These are phyloP conservation scores for Candida pseudocylindracea DNA, from an alignment of 1,139 yeast species.

Conservation along the genomic window DNA sequence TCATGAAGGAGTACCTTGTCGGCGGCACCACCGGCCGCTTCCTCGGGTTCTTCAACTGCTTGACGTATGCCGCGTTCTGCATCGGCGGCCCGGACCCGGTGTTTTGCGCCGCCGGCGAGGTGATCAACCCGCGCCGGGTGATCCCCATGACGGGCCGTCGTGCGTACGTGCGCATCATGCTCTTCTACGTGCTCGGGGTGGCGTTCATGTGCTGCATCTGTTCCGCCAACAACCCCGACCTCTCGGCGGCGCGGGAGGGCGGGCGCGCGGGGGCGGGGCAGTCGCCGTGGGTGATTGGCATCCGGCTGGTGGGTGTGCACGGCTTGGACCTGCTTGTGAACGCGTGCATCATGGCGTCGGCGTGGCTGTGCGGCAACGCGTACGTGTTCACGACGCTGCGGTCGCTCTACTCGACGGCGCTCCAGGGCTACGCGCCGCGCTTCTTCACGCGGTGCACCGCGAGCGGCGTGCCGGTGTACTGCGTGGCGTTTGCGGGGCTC, in stretches of 20 bases:
- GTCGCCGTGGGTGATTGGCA: constrained; percentile 49
- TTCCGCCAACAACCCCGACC: constrained; percentile 29
- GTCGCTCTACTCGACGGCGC: constrained; percentile 62
- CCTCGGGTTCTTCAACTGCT: constrained; percentile 17
- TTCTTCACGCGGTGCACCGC: constrained; percentile 51
- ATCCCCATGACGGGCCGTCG: constrained; percentile 52
- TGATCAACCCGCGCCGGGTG: constrained; percentile 31
- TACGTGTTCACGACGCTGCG: constrained; percentile 61
- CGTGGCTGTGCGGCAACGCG: constrained; percentile 9
- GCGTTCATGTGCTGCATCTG: constrained; percentile 44
- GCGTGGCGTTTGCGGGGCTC: constrained; percentile 13
- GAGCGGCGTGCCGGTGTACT: constrained; percentile 45
- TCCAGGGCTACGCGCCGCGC: constrained; percentile 63
- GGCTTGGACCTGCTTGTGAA: constrained; percentile 9
- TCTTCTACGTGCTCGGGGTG: constrained; percentile 39
- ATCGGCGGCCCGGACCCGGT: constrained; percentile 49
- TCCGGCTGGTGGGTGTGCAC: constrained; percentile 7
- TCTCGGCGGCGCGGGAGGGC: constrained; percentile 20
- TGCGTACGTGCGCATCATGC: constrained; percentile 47
- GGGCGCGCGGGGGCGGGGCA: constrained; percentile 25
- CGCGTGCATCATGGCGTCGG: constrained; percentile 9
- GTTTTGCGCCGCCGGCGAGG: constrained; percentile 46
- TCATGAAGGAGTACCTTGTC: constrained; percentile 9
- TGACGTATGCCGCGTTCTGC: constrained; percentile 38
- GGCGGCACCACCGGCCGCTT: constrained; percentile 7